These are phyloP conservation scores for Urostyla sp. DNA, from an alignment of 73 alveolate genomes.

Conservation along the genomic window DNA sequence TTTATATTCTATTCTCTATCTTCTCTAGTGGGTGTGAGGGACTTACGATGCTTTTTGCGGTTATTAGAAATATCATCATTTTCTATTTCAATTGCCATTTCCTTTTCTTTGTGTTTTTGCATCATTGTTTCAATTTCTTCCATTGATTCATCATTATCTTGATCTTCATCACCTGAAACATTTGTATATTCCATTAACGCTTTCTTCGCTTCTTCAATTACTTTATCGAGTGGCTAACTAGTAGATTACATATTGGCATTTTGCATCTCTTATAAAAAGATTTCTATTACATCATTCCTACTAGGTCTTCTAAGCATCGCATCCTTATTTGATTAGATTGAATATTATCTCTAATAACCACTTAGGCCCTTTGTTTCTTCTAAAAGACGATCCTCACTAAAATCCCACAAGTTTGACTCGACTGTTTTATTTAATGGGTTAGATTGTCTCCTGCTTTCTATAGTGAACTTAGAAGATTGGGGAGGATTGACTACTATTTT, in stretches of 20 bases:
- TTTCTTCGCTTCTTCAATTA: slow-evolving; percentile 48
- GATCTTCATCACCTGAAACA: not conserved
- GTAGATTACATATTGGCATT: slow-evolving; percentile 15
- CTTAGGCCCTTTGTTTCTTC: slow-evolving; percentile 12
- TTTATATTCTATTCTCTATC: not conserved
- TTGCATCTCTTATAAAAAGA: slow-evolving; percentile 33
- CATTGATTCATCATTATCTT: slow-evolving; percentile 14
- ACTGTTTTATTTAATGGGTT: slow-evolving; percentile 31
- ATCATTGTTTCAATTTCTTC: not conserved
- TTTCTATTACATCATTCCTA: slow-evolving; percentile 47
- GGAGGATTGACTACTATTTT: not conserved
- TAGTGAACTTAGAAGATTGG: slow-evolving; percentile 9
- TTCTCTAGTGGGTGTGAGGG: no score
- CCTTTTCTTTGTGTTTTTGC: not conserved
- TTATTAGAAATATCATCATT: not conserved
- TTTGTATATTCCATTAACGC: slow-evolving; percentile 50
- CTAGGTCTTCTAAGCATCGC: not conserved
- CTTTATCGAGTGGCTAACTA: slow-evolving; percentile 36
- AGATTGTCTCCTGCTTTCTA: not conserved
- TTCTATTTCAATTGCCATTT: not conserved
- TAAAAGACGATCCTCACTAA: slow-evolving; percentile 24
- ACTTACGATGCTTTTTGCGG: slow-evolving; percentile 6
- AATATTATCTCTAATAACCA: not conserved
- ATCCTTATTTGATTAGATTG: not conserved
- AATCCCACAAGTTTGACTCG: slow-evolving; percentile 39